Percentiles rank a stretch among this genome's conserved stretches.
Conservation (phyloP, 306 rosid genomes). For the Begonia masoniana region DNA sequence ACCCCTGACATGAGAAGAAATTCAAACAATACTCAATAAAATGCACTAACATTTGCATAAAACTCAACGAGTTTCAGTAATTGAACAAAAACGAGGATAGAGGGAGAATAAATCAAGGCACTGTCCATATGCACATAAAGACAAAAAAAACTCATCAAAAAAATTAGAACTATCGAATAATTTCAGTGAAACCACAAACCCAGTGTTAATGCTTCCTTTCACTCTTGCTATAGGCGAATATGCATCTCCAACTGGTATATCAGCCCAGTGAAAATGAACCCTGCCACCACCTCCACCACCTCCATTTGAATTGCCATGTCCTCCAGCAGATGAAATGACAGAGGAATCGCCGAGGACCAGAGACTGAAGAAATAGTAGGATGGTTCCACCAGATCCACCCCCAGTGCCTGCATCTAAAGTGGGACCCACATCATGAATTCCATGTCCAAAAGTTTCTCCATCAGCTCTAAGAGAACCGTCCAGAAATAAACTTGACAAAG, state of each 20-base stretch:
- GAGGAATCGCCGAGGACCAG: constrained; percentile 55
- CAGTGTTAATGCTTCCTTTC: constrained; percentile 57
- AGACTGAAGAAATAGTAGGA: constrained; percentile 61
- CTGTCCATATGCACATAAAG: too few relatives aligned
- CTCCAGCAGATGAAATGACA: constrained; percentile 65
- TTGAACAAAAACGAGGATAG: too few relatives aligned
- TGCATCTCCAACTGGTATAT: constrained; percentile 75
- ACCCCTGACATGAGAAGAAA: constrained; percentile 43
- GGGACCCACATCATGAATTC: constrained; percentile 21
- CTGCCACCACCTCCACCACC: constrained; percentile 99
- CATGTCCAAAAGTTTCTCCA: constrained; percentile 76
- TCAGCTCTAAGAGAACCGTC: constrained; percentile 71
- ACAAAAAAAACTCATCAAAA: too few relatives aligned
- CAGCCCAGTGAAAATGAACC: constrained; percentile 93
- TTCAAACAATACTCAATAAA: not conserved
- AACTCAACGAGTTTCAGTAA: too few relatives aligned
- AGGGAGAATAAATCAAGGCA: too few relatives aligned
- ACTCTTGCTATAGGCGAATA: constrained; percentile 66
- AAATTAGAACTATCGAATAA: constrained; percentile 5
- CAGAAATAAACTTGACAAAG: constrained; percentile 58
- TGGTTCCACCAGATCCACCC: constrained; percentile 98
- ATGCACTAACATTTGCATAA: not conserved
- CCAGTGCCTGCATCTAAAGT: constrained; percentile 71
- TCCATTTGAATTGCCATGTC: constrained; percentile 70
- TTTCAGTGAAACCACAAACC: constrained; percentile 31